These are phyloP conservation scores for Xylariaceae sp. DNA, from an alignment of 2,329 filamentous ascomycete species.

Conservation along the genomic window DNA sequence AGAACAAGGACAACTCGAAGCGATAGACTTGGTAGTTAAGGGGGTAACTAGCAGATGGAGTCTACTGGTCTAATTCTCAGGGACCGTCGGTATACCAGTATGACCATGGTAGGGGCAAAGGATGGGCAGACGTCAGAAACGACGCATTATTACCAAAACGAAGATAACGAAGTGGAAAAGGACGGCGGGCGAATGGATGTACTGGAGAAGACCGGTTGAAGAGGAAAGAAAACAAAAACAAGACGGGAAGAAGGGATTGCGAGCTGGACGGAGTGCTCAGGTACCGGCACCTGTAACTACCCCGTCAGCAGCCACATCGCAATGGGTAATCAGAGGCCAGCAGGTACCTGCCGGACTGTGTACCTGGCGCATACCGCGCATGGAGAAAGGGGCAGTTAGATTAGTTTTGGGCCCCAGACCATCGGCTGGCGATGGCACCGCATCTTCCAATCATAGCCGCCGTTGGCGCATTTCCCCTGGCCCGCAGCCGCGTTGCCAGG, in stretches of 20 bases:
- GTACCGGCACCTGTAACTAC: not conserved
- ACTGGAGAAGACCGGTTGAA: conserved; percentile 13
- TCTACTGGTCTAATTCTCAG: conserved; percentile 9
- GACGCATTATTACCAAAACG: conserved; percentile 8
- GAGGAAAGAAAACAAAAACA: conserved; percentile 15
- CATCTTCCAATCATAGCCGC: conserved; percentile 4
- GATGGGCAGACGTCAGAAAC: conserved; percentile 5
- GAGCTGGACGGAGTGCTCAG: conserved; percentile 11
- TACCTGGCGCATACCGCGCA: not conserved
- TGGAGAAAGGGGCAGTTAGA: not conserved
- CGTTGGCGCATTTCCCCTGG: not conserved
- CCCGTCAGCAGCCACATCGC: not conserved
- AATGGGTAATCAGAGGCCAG: not conserved
- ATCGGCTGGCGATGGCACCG: not conserved
- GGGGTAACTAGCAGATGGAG: conserved; percentile 6
- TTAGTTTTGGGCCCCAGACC: conserved; percentile 5
- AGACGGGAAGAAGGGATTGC: conserved; percentile 15
- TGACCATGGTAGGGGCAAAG: not conserved
- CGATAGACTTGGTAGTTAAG: conserved; percentile 12
- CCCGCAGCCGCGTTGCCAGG: not conserved
- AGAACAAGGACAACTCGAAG: conserved; percentile 6
- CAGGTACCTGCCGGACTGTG: not conserved
- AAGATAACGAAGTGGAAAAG: conserved; percentile 9
- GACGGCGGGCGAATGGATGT: conserved; percentile 10
- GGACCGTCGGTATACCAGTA: conserved; percentile 1